Conservation (phyloP, 768 basidiomycete species). For the Calocybe gangraenosa region DNA sequence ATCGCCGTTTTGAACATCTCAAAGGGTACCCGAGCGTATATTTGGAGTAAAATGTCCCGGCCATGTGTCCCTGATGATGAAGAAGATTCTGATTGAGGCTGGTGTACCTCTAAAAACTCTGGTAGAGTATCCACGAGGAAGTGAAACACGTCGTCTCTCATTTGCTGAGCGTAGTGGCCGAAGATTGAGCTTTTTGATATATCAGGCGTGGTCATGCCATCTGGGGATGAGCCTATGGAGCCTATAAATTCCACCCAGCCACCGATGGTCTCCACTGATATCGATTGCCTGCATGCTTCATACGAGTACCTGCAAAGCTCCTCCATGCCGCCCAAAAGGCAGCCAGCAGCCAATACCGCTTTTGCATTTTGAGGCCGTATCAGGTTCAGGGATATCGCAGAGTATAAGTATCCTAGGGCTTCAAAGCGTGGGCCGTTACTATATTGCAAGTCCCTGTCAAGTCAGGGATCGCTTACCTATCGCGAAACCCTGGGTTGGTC, state of each 20-base stretch:
- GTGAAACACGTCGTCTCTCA: slow-evolving; percentile 74
- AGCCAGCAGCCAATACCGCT: slow-evolving; percentile 80
- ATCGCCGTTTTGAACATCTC: slow-evolving; percentile 83
- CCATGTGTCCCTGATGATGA: slow-evolving; percentile 41
- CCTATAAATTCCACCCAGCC: slow-evolving; percentile 80
- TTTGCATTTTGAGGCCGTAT: slow-evolving; percentile 79
- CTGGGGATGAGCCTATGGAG: slow-evolving; percentile 42
- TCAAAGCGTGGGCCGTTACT: slow-evolving; percentile 15
- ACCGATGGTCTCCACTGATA: slow-evolving; percentile 69
- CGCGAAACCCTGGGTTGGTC: slow-evolving; percentile 56
- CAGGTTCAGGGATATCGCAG: slow-evolving; percentile 61
- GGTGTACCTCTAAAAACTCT: slow-evolving; percentile 52
- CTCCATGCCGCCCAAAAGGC: slow-evolving; percentile 83
- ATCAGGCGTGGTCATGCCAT: slow-evolving; percentile 50
- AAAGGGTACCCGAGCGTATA: slow-evolving; percentile 80
- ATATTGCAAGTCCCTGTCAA: slow-evolving; percentile 8
- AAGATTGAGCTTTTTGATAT: slow-evolving; percentile 56
- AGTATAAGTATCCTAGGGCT: slow-evolving; percentile 83
- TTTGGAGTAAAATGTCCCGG: slow-evolving; percentile 66
- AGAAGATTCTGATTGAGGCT: slow-evolving; percentile 32
- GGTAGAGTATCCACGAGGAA: slow-evolving; percentile 77
- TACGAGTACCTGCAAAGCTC: slow-evolving; percentile 80
- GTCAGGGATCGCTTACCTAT: slow-evolving; percentile 46
- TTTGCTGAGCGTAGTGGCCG: slow-evolving; percentile 69
- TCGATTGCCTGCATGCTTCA: slow-evolving; percentile 68